phyloP scores from a whole-genome alignment of 2,329 filamentous ascomycete genomes.

The Trichoderma sp. region DNA sequence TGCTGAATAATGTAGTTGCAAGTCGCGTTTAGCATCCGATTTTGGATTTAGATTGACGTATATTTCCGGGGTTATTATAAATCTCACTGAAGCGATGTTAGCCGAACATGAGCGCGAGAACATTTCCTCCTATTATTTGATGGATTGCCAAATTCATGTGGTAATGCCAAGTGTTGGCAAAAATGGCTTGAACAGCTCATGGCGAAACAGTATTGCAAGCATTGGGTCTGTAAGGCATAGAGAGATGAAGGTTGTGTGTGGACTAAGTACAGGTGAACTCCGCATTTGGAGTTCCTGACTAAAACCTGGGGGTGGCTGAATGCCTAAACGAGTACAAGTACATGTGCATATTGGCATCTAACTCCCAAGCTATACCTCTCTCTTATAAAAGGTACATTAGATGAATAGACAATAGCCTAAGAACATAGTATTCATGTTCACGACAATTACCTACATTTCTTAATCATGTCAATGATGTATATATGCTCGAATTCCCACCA shows the following conservation, averaged over 20 bases:
- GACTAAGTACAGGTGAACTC: background rate
- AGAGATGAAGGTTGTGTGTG: background rate
- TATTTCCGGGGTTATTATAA: background rate
- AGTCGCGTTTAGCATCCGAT: background rate
- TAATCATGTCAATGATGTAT: too few relatives aligned
- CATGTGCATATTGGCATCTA: background rate
- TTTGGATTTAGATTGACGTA: background rate
- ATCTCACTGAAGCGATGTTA: background rate
- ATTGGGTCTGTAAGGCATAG: background rate
- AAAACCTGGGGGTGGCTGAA: background rate
- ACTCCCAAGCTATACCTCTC: background rate
- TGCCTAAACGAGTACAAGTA: background rate
- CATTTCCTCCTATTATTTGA: background rate
- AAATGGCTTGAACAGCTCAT: background rate
- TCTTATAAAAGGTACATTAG: background rate
- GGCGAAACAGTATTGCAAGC: background rate
- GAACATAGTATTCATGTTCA: background rate
- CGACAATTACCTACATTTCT: too few relatives aligned
- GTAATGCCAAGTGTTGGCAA: background rate
- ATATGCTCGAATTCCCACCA: too few relatives aligned
- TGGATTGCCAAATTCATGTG: background rate
- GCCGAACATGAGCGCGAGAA: background rate
- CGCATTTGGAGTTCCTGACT: background rate
- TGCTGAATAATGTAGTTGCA: background rate
- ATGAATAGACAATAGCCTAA: background rate